Base-by-base conservation (phyloP, 306 rosid genomes). In the Gastrolobium villosum region DNA sequence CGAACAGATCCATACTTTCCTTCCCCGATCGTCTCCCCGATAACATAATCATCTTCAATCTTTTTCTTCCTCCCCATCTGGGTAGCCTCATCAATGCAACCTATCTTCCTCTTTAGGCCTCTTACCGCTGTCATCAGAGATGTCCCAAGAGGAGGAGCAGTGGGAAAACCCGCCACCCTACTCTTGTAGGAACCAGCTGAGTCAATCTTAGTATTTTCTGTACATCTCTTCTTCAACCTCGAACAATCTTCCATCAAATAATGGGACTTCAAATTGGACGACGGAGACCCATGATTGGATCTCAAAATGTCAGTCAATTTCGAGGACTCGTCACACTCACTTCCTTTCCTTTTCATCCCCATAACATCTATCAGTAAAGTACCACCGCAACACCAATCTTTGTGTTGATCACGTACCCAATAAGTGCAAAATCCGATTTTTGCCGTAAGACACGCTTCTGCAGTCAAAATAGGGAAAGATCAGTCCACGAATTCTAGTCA, bases 331-430 rank as follows among this genome's bases (percentile, higher is more conserved):
- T 84, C 85, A 44, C 75, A 52, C 43, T 81, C 91, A 7, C 85
- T 87, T 74, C 90, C 97, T 83, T 91, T 89, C 84, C 97, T 87
- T 79, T 91, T 91, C 87, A 86, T 91, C 90, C 88, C 89, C 97
- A 91, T 91, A 53, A 20, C 60, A 48, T 26, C 44, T 20, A 20
- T 20, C 26, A 20, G 26, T 20, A 20, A 20, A 20, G 26, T 20
- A 20, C 26, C 26, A 20, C 0, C 26, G 26, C 26, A 20, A 20
- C 26, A 20, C 26, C 26, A 4, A 32, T 48, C 59, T 48, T 56
- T 54, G 3, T 20, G 60, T 54, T 7, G 48, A 50, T 70, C 62
- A 7, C 62, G 20, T 14, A 32, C 26, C 53, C 63, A 77, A 56
- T 3, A 1, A 83, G 31, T 26, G n/a, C 6, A 44, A 14, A 36